A percentile compares a stretch with the other conserved stretches of the same genome.
These are phyloP conservation scores for Naematelia encephala DNA, from an alignment of 768 basidiomycete species.

Conservation along the genomic window DNA sequence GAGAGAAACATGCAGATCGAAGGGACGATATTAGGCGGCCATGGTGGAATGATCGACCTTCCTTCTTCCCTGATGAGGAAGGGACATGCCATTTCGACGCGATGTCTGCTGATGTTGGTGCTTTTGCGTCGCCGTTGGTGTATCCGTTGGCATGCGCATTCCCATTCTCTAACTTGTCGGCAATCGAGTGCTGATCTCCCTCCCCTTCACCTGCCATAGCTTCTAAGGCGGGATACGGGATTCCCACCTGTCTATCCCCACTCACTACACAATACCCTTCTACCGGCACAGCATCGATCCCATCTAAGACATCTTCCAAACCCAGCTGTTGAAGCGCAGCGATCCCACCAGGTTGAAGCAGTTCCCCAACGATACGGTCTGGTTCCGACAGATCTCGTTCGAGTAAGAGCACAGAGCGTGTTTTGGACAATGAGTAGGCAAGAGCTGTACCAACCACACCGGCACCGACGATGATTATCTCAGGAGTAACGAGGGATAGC, in stretches of 20 bases:
- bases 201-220: conserved; percentile 14
- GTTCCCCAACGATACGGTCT: conserved; percentile 95
- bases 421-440: conserved; percentile 72
- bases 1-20: conserved; percentile 64
- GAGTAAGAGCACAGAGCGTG: conserved; percentile 73
- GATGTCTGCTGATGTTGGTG: conserved; percentile 1
- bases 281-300: conserved; percentile 79
- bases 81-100: conserved; percentile 32
- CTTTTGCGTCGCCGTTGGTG: not conserved
- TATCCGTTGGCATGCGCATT: conserved; percentile 4
- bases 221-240: conserved; percentile 70
- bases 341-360: conserved; percentile 90
- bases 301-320: conserved; percentile 68
- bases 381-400: conserved; percentile 90
- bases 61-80: conserved; percentile 41
- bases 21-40: conserved; percentile 81
- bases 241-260: conserved; percentile 64
- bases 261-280: conserved; percentile 79
- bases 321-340: conserved; percentile 72
- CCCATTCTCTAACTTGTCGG: not conserved
- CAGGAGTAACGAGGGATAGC: conserved; percentile 39
- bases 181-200: not conserved
- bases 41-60: conserved; percentile 90
- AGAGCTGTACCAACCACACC: conserved; percentile 85
- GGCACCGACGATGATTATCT: conserved; percentile 77